Evolutionary conservation across 2,329 filamentous ascomycete genomes (phyloP), one percentile per base, ranked within the genome.

Genomic region (Fusarium coffeatum): DNA sequence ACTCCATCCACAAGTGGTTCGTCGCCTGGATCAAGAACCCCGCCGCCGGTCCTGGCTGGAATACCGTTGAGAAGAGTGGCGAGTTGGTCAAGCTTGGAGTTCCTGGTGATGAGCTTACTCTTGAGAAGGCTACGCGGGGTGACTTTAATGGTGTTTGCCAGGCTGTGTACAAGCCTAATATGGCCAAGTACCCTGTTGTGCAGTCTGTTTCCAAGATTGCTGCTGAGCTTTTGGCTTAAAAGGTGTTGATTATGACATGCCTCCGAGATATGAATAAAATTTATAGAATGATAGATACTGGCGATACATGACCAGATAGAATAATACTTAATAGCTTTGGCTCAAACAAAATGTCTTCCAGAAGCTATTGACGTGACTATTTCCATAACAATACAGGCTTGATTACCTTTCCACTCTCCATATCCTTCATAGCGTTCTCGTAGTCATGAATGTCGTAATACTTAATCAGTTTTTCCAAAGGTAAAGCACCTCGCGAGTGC

Each of bases 11-110:
- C 50, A 74, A 77, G 50, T 83, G 81, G 81, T 81, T 83, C 27
- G 80, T 83, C 3, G 68, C 73, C 6, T 83, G 81, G 80, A 81
- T 83, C 66, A 83, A 83, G 75, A 77, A 82, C 66, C 82, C 82
- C 0, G 60, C 76, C 28, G 79, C 78, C 8, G 80, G 81, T 2
- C 82, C 82, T 37, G 82, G 81, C 22, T 83, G 82, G 82, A 72
- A 74, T 13, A 78, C 78, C 30, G 76, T 75, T 16, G 55, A 48
- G 11, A n/a, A 45, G 16, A 41, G 63, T 16, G 68, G 64, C 37
- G 55, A 59, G 20, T 9, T 74, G 27, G 69, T 58, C 22, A 74
- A 74, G 64, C 54, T 74, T 11, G 72, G 72, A 16, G 69, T 73
- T 27, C 72, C 72, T 12, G 72, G 72, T 8, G 23, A 73, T 9